phyloP scores from a whole-genome alignment of 2,329 filamentous ascomycete genomes.

The Cyphellophora europaea region DNA sequence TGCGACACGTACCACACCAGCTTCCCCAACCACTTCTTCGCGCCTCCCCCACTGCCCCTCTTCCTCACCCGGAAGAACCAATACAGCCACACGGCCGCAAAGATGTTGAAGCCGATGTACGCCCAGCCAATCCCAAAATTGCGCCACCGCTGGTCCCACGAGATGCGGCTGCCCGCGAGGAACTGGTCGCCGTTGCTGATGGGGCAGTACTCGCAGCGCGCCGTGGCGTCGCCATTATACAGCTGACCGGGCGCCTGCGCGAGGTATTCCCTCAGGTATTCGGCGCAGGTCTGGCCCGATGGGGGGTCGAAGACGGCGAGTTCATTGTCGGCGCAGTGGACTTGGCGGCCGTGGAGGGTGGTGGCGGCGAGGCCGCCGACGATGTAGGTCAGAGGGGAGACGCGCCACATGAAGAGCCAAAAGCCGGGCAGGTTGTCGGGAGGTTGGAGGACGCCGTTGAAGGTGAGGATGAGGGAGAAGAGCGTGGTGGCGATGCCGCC shows the following conservation, averaged over 20 bases:
- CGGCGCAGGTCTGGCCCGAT: slow-evolving; percentile 47
- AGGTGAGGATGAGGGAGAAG: slow-evolving; percentile 49
- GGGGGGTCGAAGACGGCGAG: slow-evolving; percentile 42
- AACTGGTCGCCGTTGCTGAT: slow-evolving; percentile 31
- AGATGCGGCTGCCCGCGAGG: slow-evolving; percentile 35
- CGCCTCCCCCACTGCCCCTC: slow-evolving; percentile 8
- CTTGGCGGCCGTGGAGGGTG: slow-evolving; percentile 56
- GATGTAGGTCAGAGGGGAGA: slow-evolving; percentile 75
- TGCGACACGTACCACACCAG: slow-evolving; percentile 7
- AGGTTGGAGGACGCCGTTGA: slow-evolving; percentile 56
- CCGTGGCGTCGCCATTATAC: slow-evolving; percentile 46
- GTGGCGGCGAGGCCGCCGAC: slow-evolving; percentile 60
- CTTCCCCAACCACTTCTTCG: slow-evolving; percentile 4
- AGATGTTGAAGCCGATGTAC: slow-evolving; percentile 63
- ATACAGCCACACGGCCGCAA: slow-evolving; percentile 46
- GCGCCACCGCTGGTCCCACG: slow-evolving; percentile 61
- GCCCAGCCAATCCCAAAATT: slow-evolving; percentile 70
- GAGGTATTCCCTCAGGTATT: slow-evolving; percentile 49
- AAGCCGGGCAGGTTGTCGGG: slow-evolving; percentile 53
- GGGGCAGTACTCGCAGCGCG: slow-evolving; percentile 44
- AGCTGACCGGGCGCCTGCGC: slow-evolving; percentile 42
- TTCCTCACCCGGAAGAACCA: slow-evolving; percentile 32
- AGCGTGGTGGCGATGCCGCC: slow-evolving; percentile 53
- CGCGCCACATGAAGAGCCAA: slow-evolving; percentile 55
- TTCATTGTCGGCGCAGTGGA: slow-evolving; percentile 62